These are phyloP conservation scores for Nicotiana obtusifolia DNA, from an alignment of 257 asterid genomes.

Conservation along the genomic window DNA sequence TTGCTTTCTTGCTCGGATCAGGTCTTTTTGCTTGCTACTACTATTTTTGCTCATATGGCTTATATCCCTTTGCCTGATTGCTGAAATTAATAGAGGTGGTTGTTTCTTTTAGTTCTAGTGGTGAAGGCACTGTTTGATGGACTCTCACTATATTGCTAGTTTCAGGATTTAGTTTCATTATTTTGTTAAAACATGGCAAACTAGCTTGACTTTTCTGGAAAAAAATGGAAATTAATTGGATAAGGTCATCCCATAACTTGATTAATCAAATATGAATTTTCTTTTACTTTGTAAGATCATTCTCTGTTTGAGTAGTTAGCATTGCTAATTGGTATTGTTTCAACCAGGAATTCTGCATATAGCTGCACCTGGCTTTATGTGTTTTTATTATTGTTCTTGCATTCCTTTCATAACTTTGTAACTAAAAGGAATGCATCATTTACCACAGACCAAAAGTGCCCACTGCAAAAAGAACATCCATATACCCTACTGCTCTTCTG, in stretches of 20 bases:
- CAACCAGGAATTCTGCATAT: neutral
- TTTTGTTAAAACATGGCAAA: neutral
- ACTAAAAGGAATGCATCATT: neutral
- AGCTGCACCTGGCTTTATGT: neutral
- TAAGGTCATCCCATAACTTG: neutral
- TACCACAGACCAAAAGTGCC: constrained; percentile 73
- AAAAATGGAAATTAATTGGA: neutral
- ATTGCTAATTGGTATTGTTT: neutral
- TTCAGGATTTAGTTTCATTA: neutral
- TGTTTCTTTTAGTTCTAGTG: neutral
- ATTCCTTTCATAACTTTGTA: too few relatives aligned
- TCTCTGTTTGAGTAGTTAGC: neutral
- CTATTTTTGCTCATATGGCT: neutral
- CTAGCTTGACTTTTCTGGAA: neutral
- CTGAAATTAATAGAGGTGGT: neutral
- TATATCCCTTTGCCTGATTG: neutral
- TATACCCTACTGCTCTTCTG: constrained; percentile 60
- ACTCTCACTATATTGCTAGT: neutral
- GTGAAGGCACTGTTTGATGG: neutral
- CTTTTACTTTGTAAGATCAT: neutral
- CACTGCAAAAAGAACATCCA: constrained; percentile 60
- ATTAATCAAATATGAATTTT: neutral
- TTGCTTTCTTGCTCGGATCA: constrained; percentile 78
- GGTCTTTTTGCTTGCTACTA: constrained; percentile 27
- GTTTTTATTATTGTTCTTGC: too few relatives aligned